These are phyloP conservation scores for Hyaloperonospora brassicae DNA, from an alignment of 352 stramenopile genomes.

Conservation along the genomic window DNA sequence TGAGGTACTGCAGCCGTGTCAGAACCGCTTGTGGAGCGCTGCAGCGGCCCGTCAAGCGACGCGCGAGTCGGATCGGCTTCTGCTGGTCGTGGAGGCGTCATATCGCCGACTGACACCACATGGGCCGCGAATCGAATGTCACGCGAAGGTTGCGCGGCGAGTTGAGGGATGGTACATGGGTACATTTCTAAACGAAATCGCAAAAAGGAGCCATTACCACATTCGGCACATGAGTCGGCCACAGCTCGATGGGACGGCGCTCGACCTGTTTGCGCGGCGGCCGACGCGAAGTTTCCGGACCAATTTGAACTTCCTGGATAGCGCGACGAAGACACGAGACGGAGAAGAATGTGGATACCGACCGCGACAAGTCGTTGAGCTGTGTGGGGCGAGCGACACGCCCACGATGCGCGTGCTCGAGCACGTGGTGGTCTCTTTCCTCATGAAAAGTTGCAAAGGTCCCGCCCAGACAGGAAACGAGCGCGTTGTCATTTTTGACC, in stretches of 20 bases:
- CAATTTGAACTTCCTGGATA: conserved; percentile 46
- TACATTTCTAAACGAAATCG: neutral
- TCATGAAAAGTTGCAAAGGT: conserved; percentile 28
- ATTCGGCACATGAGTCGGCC: conserved; percentile 13
- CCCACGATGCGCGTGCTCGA: conserved; percentile 42
- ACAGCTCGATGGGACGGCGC: conserved; percentile 52
- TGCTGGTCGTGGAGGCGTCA: conserved; percentile 25
- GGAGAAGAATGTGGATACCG: conserved; percentile 30
- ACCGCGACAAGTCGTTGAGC: conserved; percentile 54
- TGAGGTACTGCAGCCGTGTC: neutral
- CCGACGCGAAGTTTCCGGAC: conserved; percentile 46
- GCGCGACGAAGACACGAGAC: conserved; percentile 19
- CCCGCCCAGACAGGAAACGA: conserved; percentile 21
- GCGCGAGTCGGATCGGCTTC: neutral
- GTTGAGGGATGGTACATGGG: conserved; percentile 3
- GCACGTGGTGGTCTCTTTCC: conserved; percentile 49
- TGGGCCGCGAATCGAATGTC: conserved; percentile 2
- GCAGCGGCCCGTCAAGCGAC: conserved; percentile 5
- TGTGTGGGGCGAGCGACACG: conserved; percentile 35
- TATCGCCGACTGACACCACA: conserved; percentile 22
- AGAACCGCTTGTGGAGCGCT: conserved; percentile 3
- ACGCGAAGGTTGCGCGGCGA: conserved; percentile 9
- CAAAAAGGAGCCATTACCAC: neutral
- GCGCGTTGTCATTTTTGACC: conserved; percentile 58
- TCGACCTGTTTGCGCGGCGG: conserved; percentile 63